Conservation (phyloP, 1,284 basidiomycete genomes). For the Dichomitus squalens region DNA sequence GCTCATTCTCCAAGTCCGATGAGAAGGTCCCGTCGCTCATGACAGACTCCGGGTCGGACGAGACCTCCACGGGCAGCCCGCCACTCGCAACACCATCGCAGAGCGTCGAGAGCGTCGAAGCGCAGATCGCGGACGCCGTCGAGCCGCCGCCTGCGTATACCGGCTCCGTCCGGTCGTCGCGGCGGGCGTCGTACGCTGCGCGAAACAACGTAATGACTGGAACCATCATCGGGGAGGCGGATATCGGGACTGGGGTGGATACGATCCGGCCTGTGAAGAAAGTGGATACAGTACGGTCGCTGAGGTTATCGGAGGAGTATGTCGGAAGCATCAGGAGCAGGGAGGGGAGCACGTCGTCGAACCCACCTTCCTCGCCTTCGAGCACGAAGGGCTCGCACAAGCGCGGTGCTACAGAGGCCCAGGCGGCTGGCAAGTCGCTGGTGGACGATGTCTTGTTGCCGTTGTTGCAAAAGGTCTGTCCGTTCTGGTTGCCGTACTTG, state of each 20-base stretch:
- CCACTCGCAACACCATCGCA: constrained; percentile 36
- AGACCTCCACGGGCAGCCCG: constrained; percentile 32
- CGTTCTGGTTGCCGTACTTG: background rate
- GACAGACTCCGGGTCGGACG: constrained; percentile 39
- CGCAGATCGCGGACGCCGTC: constrained; percentile 28
- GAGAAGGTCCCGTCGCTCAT: constrained; percentile 47
- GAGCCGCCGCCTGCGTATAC: constrained; percentile 41
- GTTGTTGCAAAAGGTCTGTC: constrained; percentile 67
- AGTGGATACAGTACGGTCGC: constrained; percentile 77
- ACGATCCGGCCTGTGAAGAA: constrained; percentile 94
- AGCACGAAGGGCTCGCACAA: constrained; percentile 39
- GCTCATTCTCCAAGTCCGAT: constrained; percentile 40
- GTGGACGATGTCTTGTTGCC: constrained; percentile 84
- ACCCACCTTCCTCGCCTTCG: constrained; percentile 48
- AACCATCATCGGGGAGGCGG: constrained; percentile 77
- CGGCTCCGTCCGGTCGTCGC: constrained; percentile 44
- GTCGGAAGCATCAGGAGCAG: constrained; percentile 68
- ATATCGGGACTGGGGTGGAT: constrained; percentile 83
- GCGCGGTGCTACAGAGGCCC: constrained; percentile 55
- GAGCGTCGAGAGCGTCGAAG: constrained; percentile 17
- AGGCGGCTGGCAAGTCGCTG: constrained; percentile 69
- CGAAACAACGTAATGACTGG: constrained; percentile 69
- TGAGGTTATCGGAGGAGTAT: constrained; percentile 80
- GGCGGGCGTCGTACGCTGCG: constrained; percentile 72
- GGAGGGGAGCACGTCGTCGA: constrained; percentile 49